A percentile compares a stretch with the other conserved stretches of the same genome.
These are phyloP conservation scores for Melastoma candidum DNA, from an alignment of 441 rosid genomes.

Conservation along the genomic window DNA sequence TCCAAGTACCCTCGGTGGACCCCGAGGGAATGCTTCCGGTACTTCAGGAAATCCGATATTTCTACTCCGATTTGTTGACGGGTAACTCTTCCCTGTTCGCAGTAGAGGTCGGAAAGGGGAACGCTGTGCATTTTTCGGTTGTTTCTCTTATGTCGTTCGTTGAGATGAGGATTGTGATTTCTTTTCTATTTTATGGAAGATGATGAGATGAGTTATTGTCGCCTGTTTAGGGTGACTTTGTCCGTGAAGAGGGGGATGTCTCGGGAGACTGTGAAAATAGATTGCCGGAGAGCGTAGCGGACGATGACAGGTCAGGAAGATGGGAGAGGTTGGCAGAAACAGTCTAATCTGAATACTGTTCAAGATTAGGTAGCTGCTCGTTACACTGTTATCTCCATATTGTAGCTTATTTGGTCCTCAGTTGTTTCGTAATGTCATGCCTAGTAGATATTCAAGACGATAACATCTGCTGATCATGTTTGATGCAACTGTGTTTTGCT, in stretches of 20 bases:
- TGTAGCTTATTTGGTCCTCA: too few relatives aligned
- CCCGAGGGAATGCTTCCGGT: slow-evolving; percentile 62
- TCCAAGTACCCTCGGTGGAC: slow-evolving; percentile 64
- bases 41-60: slow-evolving; percentile 62
- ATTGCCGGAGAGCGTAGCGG: slow-evolving; percentile 23
- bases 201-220: not conserved
- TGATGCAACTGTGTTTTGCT: too few relatives aligned
- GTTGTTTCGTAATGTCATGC: too few relatives aligned
- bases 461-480: too few relatives aligned
- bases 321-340: slow-evolving; percentile 99
- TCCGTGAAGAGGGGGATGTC: slow-evolving; percentile 22
- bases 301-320: slow-evolving; percentile 46
- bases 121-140: too few relatives aligned
- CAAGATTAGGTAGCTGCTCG: slow-evolving; percentile 45
- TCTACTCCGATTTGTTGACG: slow-evolving; percentile 51
- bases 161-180: too few relatives aligned
- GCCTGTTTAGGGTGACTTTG: slow-evolving; percentile 21
- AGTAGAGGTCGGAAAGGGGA: slow-evolving; percentile 24
- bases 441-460: too few relatives aligned
- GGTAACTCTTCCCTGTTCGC: slow-evolving; percentile 41
- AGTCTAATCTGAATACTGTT: slow-evolving; percentile 80
- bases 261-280: slow-evolving; percentile 17
- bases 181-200: not conserved
- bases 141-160: too few relatives aligned
- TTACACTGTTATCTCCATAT: not conserved